These are phyloP conservation scores for Camellia japonica DNA, from an alignment of 148 eudicot species.

Conservation along the genomic window DNA sequence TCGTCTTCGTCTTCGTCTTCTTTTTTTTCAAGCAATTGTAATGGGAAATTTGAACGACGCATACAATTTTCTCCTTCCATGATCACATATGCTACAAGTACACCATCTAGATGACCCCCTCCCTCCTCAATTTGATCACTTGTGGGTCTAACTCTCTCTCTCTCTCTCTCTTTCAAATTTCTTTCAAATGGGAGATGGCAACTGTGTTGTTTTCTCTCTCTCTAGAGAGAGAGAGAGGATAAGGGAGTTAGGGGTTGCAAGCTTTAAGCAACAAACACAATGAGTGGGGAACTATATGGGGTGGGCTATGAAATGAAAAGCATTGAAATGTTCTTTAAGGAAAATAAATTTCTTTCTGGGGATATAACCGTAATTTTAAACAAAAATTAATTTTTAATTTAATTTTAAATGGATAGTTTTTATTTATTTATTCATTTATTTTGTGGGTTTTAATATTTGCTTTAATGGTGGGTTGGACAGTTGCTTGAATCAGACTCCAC, in stretches of 20 bases:
- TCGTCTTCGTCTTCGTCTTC: conserved; percentile 7
- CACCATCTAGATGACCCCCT: conserved; percentile 12
- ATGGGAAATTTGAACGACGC: conserved; percentile 35
- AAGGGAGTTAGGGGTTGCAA: conserved; percentile 2
- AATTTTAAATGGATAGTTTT: too few species aligned
- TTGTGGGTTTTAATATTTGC: background rate
- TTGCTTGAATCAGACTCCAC: conserved; percentile 39
- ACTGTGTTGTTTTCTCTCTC: conserved; percentile 3
- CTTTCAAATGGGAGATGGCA: conserved; percentile 11
- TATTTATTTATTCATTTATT: background rate
- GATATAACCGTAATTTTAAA: background rate
- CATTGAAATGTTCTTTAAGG: background rate
- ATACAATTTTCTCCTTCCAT: conserved; percentile 31
- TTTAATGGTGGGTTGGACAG: conserved; percentile 15
- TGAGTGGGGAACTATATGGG: conserved; percentile 36
- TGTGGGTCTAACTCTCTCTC: conserved; percentile 16
- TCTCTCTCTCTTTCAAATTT: conserved; percentile 1
- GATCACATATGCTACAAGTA: conserved; percentile 11
- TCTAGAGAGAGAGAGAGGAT: conserved; percentile 17
- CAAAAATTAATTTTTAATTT: too few species aligned
- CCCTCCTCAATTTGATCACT: conserved; percentile 6
- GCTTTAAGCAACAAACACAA: conserved; percentile 54
- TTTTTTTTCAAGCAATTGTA: conserved; percentile 36
- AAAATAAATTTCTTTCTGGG: background rate
- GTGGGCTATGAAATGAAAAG: conserved; percentile 28